Evolutionary conservation across 23 red algal species (phyloP).

Genomic region (Pyropia yezoensis): DNA sequence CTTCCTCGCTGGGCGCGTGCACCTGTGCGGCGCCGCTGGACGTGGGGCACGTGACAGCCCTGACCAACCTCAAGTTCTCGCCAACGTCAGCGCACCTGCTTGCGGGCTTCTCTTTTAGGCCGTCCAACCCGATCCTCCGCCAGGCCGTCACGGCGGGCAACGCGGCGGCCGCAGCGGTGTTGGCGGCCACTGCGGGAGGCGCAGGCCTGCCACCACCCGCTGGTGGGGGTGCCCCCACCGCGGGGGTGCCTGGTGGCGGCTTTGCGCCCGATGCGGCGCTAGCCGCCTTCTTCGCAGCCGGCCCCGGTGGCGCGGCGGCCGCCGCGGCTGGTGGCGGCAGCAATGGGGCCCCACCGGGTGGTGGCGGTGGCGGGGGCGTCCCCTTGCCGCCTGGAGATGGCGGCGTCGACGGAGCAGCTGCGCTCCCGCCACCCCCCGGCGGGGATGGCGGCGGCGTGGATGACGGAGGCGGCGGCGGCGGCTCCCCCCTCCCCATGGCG

Average conservation of each 20-base stretch:
- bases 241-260: no score
- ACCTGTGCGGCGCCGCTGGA: slow-evolving; percentile 36
- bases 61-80: slow-evolving; percentile 88
- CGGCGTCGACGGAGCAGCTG: neutral
- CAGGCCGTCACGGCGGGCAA: neutral
- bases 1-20: slow-evolving; percentile 41
- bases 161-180: no score
- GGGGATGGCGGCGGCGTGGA: slow-evolving; percentile 1
- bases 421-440: slow-evolving; percentile 27
- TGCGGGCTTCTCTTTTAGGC: slow-evolving; percentile 67
- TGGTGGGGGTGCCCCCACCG: no score
- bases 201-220: no score
- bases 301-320: no score
- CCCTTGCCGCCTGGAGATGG: no score
- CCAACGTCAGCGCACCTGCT: slow-evolving; percentile 57
- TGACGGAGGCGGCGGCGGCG: neutral
- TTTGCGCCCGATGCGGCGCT: no score
- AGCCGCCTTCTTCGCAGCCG: no score
- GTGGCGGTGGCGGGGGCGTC: no score
- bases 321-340: no score
- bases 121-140: slow-evolving; percentile 49
- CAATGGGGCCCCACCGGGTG: no score
- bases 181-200: no score
- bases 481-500: slow-evolving; percentile 2
- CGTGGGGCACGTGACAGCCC: slow-evolving; percentile 39